Base-by-base conservation (phyloP, 2,329 filamentous ascomycete species). In the Sporothrix pseudoabietina region DNA sequence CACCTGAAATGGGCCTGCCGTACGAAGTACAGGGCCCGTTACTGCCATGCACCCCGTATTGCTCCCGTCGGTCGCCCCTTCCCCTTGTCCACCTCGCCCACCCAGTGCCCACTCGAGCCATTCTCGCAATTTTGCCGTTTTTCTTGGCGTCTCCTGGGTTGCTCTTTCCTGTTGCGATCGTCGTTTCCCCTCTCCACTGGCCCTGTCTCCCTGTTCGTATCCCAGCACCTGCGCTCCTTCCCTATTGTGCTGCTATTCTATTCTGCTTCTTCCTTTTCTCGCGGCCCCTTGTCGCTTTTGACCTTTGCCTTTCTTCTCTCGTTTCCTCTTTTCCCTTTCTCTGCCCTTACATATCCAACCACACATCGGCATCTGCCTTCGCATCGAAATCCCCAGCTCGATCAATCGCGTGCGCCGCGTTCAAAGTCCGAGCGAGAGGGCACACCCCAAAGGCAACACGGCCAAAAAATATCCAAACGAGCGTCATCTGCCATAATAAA, bases 161-260 rank as follows among this genome's bases (percentile, higher is more conserved):
- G 68, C 59, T 73, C 69, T 65, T 72, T 65, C 72, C 72, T 74
- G 69, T 72, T 74, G 54, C 65, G 72, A 74, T 74, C 72, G 69
- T 55, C 72, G 72, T 44, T 63, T 71, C 68, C 63, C 59, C 72
- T 69, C 71, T 61, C 65, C 68, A 55, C 63, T 55, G 49, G 47
- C 66, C 66, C 47, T 69, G 47, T n/a, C 66, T 69, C 71, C 54
- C 32, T 54, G 7, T 41, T 68, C 65, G 65, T 68, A 68, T 68
- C 41, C 65, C 26, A 68, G n/a, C 63, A 68, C 55, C 47, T 30
- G 44, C 44, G 44, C 44, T 14, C 41, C 10, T 44, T 10, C 41
- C 44, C 44, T 49, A 14, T 3, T 49, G 14, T 49, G 4, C 44
- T 49, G 44, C 44, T 54, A 61, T 39, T 54, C 44, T 54, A 61